Evolutionary conservation across 208 protist species (phyloP).

Genomic region (Leishmania martiniquensis): DNA sequence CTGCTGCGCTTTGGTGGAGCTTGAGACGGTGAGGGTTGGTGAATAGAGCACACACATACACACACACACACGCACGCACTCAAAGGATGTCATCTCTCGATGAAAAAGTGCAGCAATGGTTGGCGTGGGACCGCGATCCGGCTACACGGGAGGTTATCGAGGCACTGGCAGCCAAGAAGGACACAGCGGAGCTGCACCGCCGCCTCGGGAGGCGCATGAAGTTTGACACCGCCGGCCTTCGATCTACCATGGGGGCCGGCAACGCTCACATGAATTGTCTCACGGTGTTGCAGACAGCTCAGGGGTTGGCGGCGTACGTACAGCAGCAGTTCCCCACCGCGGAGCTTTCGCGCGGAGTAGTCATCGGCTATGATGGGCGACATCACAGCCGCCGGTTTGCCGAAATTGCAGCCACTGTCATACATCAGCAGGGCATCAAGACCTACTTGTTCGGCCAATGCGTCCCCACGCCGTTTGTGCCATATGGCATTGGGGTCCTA

Average conservation of each 20-base stretch:
- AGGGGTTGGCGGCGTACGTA: slow-evolving; percentile 82
- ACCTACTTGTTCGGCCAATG: slow-evolving; percentile 88
- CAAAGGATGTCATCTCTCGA: slow-evolving; percentile 31
- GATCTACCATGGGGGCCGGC: slow-evolving; percentile 93
- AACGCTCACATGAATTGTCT: slow-evolving; percentile 96
- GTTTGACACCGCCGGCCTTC: slow-evolving; percentile 97
- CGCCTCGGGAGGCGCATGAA: slow-evolving; percentile 86
- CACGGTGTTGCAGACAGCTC: slow-evolving; percentile 95
- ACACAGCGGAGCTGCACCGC: slow-evolving; percentile 49
- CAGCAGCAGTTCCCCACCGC: slow-evolving; percentile 37
- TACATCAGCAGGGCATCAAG: slow-evolving; percentile 73
- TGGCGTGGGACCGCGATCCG: slow-evolving; percentile 71
- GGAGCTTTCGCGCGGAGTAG: slow-evolving; percentile 67
- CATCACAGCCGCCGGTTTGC: slow-evolving; percentile 93
- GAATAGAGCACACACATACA: no score
- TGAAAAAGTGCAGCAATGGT: slow-evolving; percentile 59
- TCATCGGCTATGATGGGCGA: slow-evolving; percentile 97
- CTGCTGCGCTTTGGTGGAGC: neutral
- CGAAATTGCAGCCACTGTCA: slow-evolving; percentile 83
- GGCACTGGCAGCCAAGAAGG: slow-evolving; percentile 32
- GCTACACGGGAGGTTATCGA: slow-evolving; percentile 54
- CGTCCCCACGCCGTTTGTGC: slow-evolving; percentile 94
- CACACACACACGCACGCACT: neutral
- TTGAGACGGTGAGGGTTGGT: neutral
- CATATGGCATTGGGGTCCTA: slow-evolving; percentile 67